Conservation (phyloP, 306 rosid genomes). For the Inga laurina region DNA sequence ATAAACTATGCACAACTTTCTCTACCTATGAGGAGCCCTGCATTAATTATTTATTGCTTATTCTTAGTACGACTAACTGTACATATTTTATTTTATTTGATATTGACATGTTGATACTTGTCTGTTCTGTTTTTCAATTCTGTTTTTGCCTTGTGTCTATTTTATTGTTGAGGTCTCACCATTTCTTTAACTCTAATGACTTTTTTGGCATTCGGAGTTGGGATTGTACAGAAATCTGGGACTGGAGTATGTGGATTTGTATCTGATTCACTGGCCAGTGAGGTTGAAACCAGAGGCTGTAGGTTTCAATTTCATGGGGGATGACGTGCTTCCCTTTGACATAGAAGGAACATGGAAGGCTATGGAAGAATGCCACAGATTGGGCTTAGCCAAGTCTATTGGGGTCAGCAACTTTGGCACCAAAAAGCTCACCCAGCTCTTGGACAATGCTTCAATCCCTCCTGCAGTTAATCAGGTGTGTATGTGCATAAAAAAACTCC, state of each 20-base stretch:
- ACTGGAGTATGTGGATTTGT: conserved; percentile 42
- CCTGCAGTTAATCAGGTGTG: conserved; percentile 1
- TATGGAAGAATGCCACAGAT: conserved; percentile 40
- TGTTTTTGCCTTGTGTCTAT: not conserved
- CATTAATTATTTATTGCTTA: not conserved
- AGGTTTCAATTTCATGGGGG: conserved; percentile 18
- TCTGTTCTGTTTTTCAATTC: not conserved
- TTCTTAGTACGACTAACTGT: not conserved
- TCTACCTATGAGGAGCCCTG: not conserved
- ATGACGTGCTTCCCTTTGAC: conserved; percentile 44
- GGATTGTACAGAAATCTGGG: conserved; percentile 35
- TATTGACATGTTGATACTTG: not conserved
- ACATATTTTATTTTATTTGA: not conserved
- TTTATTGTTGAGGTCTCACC: not conserved
- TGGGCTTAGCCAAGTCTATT: conserved; percentile 46
- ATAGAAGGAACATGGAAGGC: conserved; percentile 45
- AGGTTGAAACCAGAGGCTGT: conserved; percentile 33
- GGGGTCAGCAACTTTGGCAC: conserved; percentile 48
- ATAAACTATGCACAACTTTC: not conserved
- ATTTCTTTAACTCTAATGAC: not conserved
- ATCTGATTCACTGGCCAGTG: conserved; percentile 45
- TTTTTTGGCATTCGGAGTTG: not conserved
- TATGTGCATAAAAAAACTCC: not conserved
- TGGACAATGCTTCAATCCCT: not conserved
- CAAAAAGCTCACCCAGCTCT: not conserved